Conservation (phyloP, 192 early-diverging fungal species). For the Hyaloraphidium curvatum region DNA sequence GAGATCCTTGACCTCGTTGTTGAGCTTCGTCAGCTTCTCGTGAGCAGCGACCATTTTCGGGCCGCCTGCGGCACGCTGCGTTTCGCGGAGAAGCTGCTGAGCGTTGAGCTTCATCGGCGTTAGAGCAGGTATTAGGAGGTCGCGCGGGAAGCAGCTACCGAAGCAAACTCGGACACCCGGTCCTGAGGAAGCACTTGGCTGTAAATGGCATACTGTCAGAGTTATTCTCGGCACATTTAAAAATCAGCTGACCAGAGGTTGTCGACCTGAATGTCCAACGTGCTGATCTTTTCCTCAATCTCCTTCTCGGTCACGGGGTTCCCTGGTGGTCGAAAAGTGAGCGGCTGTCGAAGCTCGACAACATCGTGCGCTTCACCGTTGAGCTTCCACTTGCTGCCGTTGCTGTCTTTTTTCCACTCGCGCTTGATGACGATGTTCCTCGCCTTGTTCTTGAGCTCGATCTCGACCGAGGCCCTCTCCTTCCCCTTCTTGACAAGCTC, state of each 20-base stretch:
- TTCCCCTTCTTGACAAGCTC: slow-evolving; percentile 86
- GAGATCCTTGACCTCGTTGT: slow-evolving; percentile 27
- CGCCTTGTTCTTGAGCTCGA: slow-evolving; percentile 45
- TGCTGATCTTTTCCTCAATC: slow-evolving; percentile 35
- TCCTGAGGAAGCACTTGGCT: slow-evolving; percentile 96
- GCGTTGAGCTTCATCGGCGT: slow-evolving; percentile 41
- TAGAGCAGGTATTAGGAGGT: background rate
- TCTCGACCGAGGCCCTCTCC: slow-evolving; percentile 61
- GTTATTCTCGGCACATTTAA: background rate
- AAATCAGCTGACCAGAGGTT: slow-evolving; percentile 58
- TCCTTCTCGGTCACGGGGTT: slow-evolving; percentile 34
- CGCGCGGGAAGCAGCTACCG: slow-evolving; percentile 17
- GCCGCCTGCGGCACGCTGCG: slow-evolving; percentile 64
- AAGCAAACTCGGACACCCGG: slow-evolving; percentile 77
- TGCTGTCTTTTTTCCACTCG: slow-evolving; percentile 36
- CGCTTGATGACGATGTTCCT: slow-evolving; percentile 36
- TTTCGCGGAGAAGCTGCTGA: slow-evolving; percentile 55
- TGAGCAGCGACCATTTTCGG: slow-evolving; percentile 43
- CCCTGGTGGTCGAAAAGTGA: slow-evolving; percentile 19
- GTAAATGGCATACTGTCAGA: background rate
- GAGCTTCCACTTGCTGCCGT: slow-evolving; percentile 55
- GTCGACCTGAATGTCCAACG: slow-evolving; percentile 76
- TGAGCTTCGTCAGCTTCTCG: slow-evolving; percentile 34
- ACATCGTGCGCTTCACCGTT: slow-evolving; percentile 34
- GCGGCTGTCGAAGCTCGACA: background rate